A percentile compares a stretch with the other conserved stretches of the same genome.
These are phyloP conservation scores for Steccherinum ochraceum DNA, from an alignment of 768 basidiomycete species.

Conservation along the genomic window DNA sequence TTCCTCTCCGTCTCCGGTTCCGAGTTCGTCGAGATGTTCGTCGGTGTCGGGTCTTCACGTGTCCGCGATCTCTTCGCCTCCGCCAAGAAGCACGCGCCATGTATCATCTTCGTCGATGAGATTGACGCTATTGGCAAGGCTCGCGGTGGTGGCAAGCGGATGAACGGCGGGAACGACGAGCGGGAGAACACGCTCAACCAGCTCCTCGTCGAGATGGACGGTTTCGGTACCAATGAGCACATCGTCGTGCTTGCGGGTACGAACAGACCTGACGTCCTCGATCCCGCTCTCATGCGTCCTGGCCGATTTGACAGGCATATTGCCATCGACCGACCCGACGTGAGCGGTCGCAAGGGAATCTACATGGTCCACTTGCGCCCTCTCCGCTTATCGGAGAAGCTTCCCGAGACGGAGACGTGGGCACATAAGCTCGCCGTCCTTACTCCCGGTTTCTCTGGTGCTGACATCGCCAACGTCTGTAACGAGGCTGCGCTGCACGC, in stretches of 20 bases:
- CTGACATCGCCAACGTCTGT: constrained; percentile 98
- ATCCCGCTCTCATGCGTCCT: constrained; percentile 91
- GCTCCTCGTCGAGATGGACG: constrained; percentile 98
- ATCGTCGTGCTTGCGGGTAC: constrained; percentile 96
- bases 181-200: constrained; percentile 97
- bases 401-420: constrained; percentile 48
- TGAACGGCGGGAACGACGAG: constrained; percentile 92
- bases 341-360: constrained; percentile 89
- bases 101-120: constrained; percentile 98
- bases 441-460: constrained; percentile 97
- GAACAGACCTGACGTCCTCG: constrained; percentile 94
- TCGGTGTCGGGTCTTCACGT: constrained; percentile 95
- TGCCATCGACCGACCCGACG: constrained; percentile 90
- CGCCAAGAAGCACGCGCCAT: constrained; percentile 96
- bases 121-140: constrained; percentile 99
- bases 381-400: constrained; percentile 55
- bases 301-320: constrained; percentile 98
- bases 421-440: constrained; percentile 93
- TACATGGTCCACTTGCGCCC: constrained; percentile 89
- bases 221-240: constrained; percentile 95
- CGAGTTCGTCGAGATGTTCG: constrained; percentile 99
- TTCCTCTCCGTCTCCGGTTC: constrained; percentile 99
- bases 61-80: constrained; percentile 97
- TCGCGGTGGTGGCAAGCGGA: constrained; percentile 55
- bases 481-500: constrained; percentile 97